Evolutionary conservation across 2,329 filamentous ascomycete genomes (phyloP).

Genomic region (Dothidotthia symphoricarpi): DNA sequence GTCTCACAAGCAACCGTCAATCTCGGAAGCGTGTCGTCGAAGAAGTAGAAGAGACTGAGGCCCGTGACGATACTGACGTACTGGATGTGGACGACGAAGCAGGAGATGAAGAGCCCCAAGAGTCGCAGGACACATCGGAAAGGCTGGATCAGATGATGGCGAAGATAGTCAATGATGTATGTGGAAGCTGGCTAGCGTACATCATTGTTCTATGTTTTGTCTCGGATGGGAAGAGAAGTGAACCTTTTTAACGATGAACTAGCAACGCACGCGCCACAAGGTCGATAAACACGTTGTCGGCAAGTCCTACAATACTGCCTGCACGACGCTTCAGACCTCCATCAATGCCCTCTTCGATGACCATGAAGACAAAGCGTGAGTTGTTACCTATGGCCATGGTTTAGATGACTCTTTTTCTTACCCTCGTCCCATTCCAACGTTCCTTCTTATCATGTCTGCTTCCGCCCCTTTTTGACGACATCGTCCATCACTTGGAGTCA

Average conservation of each 20-base stretch:
- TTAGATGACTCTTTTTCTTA: background rate
- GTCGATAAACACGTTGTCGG: slow-evolving; percentile 18
- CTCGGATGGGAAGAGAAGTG: background rate
- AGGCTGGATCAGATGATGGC: slow-evolving; percentile 18
- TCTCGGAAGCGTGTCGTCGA: slow-evolving; percentile 5
- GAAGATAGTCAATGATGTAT: slow-evolving; percentile 24
- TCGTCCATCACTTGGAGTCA: background rate
- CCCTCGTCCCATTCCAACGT: background rate
- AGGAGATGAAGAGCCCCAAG: slow-evolving; percentile 5
- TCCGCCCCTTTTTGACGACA: background rate
- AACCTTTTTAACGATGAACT: background rate
- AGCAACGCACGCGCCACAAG: slow-evolving; percentile 32
- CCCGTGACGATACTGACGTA: slow-evolving; percentile 5
- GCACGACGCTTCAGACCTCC: slow-evolving; percentile 9
- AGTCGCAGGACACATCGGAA: slow-evolving; percentile 7
- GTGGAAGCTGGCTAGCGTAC: slow-evolving; percentile 5
- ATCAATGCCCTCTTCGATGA: slow-evolving; percentile 27
- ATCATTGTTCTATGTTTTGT: background rate
- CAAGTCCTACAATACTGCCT: slow-evolving; percentile 17
- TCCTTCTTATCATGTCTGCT: background rate
- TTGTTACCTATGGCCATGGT: background rate
- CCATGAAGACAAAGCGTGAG: slow-evolving; percentile 31
- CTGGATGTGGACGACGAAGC: slow-evolving; percentile 3
- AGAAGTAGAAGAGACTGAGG: slow-evolving; percentile 6
- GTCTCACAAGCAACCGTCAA: slow-evolving; percentile 10